Conservation (phyloP, 2,329 filamentous ascomycete species). For the Fusarium azukiicola region DNA sequence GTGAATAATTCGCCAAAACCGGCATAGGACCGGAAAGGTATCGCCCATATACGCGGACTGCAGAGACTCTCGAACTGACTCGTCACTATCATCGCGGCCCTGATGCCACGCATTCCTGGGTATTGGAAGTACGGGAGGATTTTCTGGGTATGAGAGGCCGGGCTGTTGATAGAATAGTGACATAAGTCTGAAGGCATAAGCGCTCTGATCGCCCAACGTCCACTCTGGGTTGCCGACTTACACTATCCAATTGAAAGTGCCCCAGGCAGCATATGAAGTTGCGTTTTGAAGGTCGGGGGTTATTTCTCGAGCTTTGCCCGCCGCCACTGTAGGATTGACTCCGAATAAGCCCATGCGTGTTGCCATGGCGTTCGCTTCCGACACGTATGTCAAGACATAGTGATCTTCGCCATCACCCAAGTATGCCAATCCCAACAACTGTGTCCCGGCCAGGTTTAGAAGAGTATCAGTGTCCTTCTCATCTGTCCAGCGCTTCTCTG, state of each 20-base stretch:
- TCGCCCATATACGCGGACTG: conserved; percentile 50
- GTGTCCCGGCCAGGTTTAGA: conserved; percentile 56
- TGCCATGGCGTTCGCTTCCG: conserved; percentile 56
- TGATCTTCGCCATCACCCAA: conserved; percentile 62
- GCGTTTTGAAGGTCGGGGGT: conserved; percentile 36
- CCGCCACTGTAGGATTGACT: conserved; percentile 12
- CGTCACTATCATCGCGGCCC: neutral
- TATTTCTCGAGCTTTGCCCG: conserved; percentile 34
- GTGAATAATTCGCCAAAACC: conserved; percentile 63
- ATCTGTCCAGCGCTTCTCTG: conserved; percentile 32
- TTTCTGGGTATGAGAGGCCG: conserved; percentile 49
- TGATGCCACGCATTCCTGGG: conserved; percentile 37
- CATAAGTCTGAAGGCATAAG: conserved; percentile 38
- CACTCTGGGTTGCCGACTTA: conserved; percentile 46
- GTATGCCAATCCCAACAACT: conserved; percentile 60
- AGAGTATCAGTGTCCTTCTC: conserved; percentile 38
- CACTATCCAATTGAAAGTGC: conserved; percentile 64
- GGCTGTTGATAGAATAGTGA: conserved; percentile 51
- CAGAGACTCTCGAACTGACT: conserved; percentile 18
- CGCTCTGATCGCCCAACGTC: neutral
- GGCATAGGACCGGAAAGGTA: conserved; percentile 59
- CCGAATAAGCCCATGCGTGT: conserved; percentile 57
- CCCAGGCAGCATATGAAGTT: conserved; percentile 55
- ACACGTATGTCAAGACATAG: conserved; percentile 56
- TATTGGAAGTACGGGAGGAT: conserved; percentile 49